Evolutionary conservation across 2,329 filamentous ascomycete genomes (phyloP).

Genomic region (Penicillium sp.): DNA sequence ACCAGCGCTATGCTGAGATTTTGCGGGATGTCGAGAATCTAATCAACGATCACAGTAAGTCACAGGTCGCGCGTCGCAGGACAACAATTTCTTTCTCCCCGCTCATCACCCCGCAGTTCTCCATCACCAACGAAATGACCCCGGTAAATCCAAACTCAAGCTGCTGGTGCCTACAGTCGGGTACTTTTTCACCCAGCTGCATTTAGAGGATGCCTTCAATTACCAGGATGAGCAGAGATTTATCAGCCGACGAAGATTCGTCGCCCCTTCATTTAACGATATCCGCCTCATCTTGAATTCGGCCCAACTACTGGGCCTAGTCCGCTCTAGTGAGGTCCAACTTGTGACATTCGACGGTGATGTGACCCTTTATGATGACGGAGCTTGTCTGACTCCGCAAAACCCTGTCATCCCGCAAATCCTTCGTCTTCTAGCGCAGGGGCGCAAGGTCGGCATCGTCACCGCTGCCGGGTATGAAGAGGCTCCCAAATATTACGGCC

Average conservation of each 20-base stretch:
- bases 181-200: conserved; percentile 87
- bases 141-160: conserved; percentile 82
- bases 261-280: conserved; percentile 96
- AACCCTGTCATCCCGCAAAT: conserved; percentile 74
- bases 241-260: conserved; percentile 88
- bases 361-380: conserved; percentile 92
- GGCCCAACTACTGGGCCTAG: conserved; percentile 89
- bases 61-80: neutral
- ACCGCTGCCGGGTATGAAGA: conserved; percentile 95
- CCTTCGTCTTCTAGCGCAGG: conserved; percentile 68
- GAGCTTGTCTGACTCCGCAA: conserved; percentile 69
- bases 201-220: conserved; percentile 84
- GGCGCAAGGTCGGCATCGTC: conserved; percentile 88
- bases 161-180: conserved; percentile 87
- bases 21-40: conserved; percentile 90
- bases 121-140: conserved; percentile 67
- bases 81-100: neutral
- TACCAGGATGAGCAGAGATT: conserved; percentile 82
- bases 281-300: conserved; percentile 90
- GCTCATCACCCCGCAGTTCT: conserved; percentile 52
- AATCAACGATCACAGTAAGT: conserved; percentile 82
- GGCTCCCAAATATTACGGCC: conserved; percentile 78
- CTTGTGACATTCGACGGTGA: conserved; percentile 97
- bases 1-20: conserved; percentile 89
- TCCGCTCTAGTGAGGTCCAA: conserved; percentile 68